Base-by-base conservation (phyloP, 192 early-diverging fungal genomes). In the Chytriomyces hyalinus region DNA sequence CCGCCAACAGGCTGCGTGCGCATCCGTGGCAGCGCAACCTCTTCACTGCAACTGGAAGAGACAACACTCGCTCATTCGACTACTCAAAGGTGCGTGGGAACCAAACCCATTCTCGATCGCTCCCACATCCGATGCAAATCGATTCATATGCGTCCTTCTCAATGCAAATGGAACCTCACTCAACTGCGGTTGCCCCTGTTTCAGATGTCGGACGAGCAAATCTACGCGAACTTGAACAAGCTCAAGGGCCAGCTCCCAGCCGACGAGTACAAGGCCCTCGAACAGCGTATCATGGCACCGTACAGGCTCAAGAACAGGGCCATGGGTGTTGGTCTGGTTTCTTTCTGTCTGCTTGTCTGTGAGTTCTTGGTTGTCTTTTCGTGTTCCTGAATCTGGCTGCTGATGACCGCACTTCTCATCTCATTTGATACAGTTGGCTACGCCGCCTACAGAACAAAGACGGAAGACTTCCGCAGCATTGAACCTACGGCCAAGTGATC, bases 291-390 rank as follows among this genome's bases (percentile, higher is more conserved):
- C 51, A 10, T 71, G 69, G 69, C 69, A 9, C 69, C 69, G 20
- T 71, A 71, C 57, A 51, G 69, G 44, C 48, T 13, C n/a, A 71
- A 71, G 69, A 71, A 71, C 69, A 71, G 69, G 57, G 49, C 15
- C 7, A 4, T 60, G 20, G 69, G 69, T 43, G 9, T 43, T 59
- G 69, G 69, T 26, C 50, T 71, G 8, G 50, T 20, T 8, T 49
- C 44, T 4, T 71, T 71, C 44, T 50, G 48, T 45, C 26, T 45
- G 3, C 9, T 71, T 17, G 57, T 71, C 17, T 71, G 69, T 71
- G 69, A 71, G 69, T 71, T 13, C 26, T 22, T 5, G 4, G 5
- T 28, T 65, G n/a, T 44, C 11, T 5, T 6, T 28, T 65, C 26
- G 17, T 0, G 20, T 22, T 65, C 3, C 26, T 20, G 63, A 28